These are phyloP conservation scores for Kandelia obovata DNA, from an alignment of 345 rosid genomes.

Conservation along the genomic window DNA sequence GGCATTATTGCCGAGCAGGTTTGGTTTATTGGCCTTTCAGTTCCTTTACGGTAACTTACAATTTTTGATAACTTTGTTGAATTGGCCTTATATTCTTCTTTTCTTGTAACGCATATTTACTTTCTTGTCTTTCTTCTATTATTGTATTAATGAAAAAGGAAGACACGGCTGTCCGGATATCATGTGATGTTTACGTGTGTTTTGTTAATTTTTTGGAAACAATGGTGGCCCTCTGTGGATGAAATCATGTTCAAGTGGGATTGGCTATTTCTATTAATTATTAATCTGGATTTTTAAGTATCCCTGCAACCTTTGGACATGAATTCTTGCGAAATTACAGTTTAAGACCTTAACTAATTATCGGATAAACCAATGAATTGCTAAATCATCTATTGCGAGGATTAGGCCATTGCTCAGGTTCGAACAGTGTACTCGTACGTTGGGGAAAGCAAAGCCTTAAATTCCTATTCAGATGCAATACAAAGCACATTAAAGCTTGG, in stretches of 20 bases:
- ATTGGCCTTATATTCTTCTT: neutral
- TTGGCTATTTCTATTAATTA: constrained; percentile 18
- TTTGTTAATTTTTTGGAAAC: constrained; percentile 15
- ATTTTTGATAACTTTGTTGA: neutral
- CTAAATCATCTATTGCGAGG: neutral
- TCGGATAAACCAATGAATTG: too few relatives aligned
- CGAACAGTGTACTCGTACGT: constrained; percentile 91
- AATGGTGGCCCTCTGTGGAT: constrained; percentile 11
- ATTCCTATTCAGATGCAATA: constrained; percentile 83
- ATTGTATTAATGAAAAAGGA: constrained; percentile 15
- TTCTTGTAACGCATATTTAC: neutral
- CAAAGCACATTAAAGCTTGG: constrained; percentile 91
- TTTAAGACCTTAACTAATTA: too few relatives aligned
- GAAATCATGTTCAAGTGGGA: constrained; percentile 13
- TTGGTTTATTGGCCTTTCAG: constrained; percentile 14
- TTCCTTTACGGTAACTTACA: neutral
- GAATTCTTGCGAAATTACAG: constrained; percentile 7
- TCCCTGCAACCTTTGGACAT: neutral
- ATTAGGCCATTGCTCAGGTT: constrained; percentile 92
- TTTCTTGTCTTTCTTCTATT: constrained; percentile 5
- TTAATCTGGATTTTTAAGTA: neutral
- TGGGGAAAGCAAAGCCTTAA: constrained; percentile 94
- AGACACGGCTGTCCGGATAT: constrained; percentile 21
- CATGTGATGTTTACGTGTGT: constrained; percentile 14
- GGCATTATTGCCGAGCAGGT: constrained; percentile 99